Base-by-base conservation (phyloP, 2,329 filamentous ascomycete genomes). In the Nemania diffusa region DNA sequence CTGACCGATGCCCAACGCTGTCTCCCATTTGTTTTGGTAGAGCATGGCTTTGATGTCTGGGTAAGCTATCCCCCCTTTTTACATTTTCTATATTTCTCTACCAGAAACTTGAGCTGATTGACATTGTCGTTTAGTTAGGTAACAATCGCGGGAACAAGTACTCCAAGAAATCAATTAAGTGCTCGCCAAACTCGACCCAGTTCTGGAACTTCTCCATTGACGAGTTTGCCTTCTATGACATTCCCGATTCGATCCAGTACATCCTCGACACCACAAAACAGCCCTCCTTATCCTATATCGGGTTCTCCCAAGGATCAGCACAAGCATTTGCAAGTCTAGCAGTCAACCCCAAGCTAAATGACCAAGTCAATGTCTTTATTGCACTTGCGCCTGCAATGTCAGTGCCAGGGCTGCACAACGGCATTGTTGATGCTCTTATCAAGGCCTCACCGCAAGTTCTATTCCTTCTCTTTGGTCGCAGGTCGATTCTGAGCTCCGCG, bases 151-250 rank as follows among this genome's bases (percentile, higher is more conserved):
- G 96, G 57, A 99, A 99, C 85, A 99, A 99, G 78, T 99, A 99
- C 81, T 97, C 94, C 52, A 99, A 98, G 80, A 99, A 99, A 81
- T 94, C 90, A 2, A 88, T 94, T 58, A 86, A 90, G 66, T 84
- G 85, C 69, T 91, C 93, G 0, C 94, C 96, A 0, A 91, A 88
- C 0, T 91, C 92, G 2, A 82, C 86, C 42, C 85, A 88, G 15
- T 99, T 99, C 79, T 99, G 96, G 96, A 91, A 97, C 79, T 99
- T 99, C 78, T 97, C 93, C 58, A 98, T 99, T 77, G 96, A 99
- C 78, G 92, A 99, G 77, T 99, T 99, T 77, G 96, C 96, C 55
- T 97, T 99, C 75, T 90, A 98, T 78, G 96, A 99, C 78, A 97
- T 99, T 67, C 96, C 96, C 1, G 92, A 99, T 79, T 95, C 91